These are phyloP conservation scores for Pulicaria dysenterica DNA, from an alignment of 129 eudicot species.

Conservation along the genomic window DNA sequence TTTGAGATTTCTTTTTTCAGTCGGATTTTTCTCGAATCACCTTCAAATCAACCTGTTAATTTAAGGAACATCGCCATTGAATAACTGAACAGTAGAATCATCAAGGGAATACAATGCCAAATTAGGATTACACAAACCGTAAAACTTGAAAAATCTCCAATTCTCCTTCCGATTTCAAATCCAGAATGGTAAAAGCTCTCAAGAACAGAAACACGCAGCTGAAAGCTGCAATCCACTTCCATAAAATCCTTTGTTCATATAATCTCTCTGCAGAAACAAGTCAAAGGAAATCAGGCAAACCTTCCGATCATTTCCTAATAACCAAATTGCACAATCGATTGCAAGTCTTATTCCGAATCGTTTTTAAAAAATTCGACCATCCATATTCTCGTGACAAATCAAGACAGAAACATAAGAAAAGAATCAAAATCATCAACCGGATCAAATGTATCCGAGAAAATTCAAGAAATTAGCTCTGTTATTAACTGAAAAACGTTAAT, in stretches of 20 bases:
- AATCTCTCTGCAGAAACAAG: conserved; percentile 20
- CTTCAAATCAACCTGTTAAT: conserved; percentile 21
- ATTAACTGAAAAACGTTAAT: conserved; percentile 27
- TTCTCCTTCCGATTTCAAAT: conserved; percentile 20
- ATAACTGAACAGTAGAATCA: background rate
- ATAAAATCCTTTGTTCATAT: conserved; percentile 19
- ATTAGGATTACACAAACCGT: conserved; percentile 20
- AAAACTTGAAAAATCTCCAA: conserved; percentile 19
- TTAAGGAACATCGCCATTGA: conserved; percentile 7
- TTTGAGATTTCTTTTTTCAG: conserved; percentile 1
- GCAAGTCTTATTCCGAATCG: conserved; percentile 10
- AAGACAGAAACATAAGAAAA: conserved; percentile 12
- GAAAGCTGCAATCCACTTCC: conserved; percentile 20
- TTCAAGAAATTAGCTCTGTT: conserved; percentile 14
- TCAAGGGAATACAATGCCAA: conserved; percentile 26
- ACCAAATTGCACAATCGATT: conserved; percentile 5
- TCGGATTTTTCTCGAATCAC: conserved; percentile 16
- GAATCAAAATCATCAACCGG: conserved; percentile 12
- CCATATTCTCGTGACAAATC: conserved; percentile 3
- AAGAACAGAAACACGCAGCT: conserved; percentile 30
- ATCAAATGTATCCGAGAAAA: conserved; percentile 29
- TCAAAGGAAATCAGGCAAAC: conserved; percentile 10
- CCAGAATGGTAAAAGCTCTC: conserved; percentile 14
- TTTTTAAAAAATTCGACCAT: background rate
- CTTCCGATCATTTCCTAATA: background rate